Evolutionary conservation across 1,139 yeast species (phyloP).

Genomic region (Suhomyces anneliseae): DNA sequence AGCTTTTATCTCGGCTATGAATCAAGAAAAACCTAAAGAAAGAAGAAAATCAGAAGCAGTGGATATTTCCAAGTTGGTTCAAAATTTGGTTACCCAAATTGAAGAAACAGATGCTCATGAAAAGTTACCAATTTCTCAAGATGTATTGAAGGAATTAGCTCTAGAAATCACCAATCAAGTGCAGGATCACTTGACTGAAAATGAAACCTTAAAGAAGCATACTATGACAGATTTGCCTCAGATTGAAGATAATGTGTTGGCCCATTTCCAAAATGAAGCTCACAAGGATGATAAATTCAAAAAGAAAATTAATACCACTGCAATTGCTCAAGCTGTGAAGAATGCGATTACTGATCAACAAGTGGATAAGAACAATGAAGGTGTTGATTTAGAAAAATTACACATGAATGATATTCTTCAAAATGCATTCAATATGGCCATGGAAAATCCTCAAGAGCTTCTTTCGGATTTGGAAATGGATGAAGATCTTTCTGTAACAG

Average conservation of each 20-base stretch:
- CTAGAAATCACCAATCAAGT: constrained; percentile 36
- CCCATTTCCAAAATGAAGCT: constrained; percentile 41
- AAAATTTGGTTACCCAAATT: constrained; percentile 23
- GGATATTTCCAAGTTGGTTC: constrained; percentile 24
- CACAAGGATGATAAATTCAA: constrained; percentile 22
- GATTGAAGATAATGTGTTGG: constrained; percentile 39
- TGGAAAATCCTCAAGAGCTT: constrained; percentile 61
- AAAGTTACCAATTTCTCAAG: constrained; percentile 19
- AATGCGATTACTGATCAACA: constrained; percentile 16
- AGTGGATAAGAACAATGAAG: constrained; percentile 8
- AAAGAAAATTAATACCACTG: constrained; percentile 11
- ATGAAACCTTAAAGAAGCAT: constrained; percentile 8
- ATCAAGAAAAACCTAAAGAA: background rate
- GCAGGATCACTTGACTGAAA: constrained; percentile 25
- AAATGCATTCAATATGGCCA: constrained; percentile 71
- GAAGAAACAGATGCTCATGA: constrained; percentile 9
- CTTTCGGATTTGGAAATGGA: constrained; percentile 49
- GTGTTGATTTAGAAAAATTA: constrained; percentile 49
- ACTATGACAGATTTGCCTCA: constrained; percentile 30
- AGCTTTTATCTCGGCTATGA: constrained; percentile 34
- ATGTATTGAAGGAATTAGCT: constrained; percentile 34
- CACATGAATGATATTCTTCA: constrained; percentile 69
- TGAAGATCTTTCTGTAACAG: constrained; percentile 14
- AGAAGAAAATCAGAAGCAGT: constrained; percentile 7
- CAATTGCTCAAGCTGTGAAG: constrained; percentile 28